phyloP scores from a whole-genome alignment of 176 grass and related monocot genomes.

The Panicum miliaceum region DNA sequence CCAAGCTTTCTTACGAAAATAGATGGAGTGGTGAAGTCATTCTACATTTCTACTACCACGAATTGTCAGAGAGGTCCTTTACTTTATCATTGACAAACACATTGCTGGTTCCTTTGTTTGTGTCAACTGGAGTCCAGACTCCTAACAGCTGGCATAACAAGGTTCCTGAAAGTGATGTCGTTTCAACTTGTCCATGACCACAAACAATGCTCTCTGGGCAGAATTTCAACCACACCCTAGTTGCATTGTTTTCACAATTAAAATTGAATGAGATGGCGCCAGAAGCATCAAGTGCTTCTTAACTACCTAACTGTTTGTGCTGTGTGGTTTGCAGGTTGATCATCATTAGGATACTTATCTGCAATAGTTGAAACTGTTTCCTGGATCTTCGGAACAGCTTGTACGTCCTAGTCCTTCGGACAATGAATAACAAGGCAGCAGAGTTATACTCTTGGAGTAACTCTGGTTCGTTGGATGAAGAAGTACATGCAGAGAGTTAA shows the following conservation, averaged over 20 bases:
- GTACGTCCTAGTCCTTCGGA: neutral
- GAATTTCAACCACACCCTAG: neutral
- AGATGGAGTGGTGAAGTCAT: neutral
- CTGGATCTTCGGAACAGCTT: neutral
- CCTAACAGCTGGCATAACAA: neutral
- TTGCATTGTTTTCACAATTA: neutral
- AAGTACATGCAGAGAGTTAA: neutral
- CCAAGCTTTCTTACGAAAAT: neutral
- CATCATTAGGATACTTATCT: neutral
- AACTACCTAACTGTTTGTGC: constrained; percentile 1
- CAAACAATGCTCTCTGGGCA: neutral
- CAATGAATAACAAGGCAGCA: neutral
- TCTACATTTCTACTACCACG: neutral
- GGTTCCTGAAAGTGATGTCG: constrained; percentile 15
- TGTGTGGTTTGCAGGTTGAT: neutral
- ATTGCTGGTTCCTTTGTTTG: constrained; percentile 5
- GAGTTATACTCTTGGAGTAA: neutral
- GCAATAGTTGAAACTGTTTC: neutral
- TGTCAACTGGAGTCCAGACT: constrained; percentile 15
- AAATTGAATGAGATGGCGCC: neutral
- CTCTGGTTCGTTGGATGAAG: neutral
- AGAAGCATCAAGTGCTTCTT: neutral
- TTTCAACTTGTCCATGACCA: neutral
- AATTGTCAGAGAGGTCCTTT: neutral
- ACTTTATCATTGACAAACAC: constrained; percentile 14